Conservation (phyloP, 495 filamentous ascomycete genomes). For the Talaromyces liani region DNA sequence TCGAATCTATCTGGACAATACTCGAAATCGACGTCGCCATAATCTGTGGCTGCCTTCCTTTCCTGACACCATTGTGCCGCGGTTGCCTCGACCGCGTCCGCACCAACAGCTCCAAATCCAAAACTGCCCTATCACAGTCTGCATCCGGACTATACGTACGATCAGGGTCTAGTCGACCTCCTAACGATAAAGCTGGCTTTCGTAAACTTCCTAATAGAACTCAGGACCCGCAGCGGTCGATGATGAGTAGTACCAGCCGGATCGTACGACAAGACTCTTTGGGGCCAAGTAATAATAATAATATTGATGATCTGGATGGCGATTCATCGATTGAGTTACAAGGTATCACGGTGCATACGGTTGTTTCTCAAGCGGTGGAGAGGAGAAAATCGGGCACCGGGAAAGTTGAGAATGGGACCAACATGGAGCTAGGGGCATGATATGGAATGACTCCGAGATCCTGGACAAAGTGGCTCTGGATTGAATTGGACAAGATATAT, state of each 20-base stretch:
- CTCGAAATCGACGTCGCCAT: conserved; percentile 44
- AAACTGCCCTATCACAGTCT: neutral
- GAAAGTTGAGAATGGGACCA: neutral
- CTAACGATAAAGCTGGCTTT: neutral
- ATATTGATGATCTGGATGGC: neutral
- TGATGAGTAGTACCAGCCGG: neutral
- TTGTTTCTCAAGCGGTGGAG: conserved; percentile 12
- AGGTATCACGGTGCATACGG: conserved; percentile 17
- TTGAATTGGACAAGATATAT: too few species aligned
- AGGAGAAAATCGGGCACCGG: neutral
- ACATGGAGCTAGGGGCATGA: neutral
- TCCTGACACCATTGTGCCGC: conserved; percentile 20
- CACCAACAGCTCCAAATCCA: neutral
- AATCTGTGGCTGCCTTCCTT: conserved; percentile 38
- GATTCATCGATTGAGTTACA: conserved; percentile 10
- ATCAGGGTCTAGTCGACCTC: neutral
- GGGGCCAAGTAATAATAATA: neutral
- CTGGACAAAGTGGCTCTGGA: too few species aligned
- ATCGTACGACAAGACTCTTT: neutral
- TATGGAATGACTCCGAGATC: neutral
- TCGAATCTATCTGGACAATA: conserved; percentile 43
- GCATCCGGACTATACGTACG: neutral
- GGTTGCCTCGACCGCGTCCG: conserved; percentile 8
- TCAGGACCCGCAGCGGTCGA: neutral
- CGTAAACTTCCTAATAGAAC: neutral